Evolutionary conservation across 1,139 yeast genomes (phyloP).

Genomic region (Kodamaea alishanica): DNA sequence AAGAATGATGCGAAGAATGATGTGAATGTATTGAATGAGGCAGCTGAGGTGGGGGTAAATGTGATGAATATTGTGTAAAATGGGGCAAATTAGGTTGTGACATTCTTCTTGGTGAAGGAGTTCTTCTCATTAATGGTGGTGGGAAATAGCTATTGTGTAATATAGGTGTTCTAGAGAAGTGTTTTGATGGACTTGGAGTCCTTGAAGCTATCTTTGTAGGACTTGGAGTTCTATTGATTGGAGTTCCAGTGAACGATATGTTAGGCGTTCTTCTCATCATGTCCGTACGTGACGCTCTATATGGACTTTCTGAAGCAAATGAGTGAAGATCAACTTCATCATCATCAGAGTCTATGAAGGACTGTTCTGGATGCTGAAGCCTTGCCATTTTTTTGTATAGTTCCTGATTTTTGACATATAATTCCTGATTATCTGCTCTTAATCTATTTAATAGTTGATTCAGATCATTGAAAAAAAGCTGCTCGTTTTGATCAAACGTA

Average conservation of each 20-base stretch:
- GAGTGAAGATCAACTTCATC: constrained; percentile 8
- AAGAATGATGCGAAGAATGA: no score
- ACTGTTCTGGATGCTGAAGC: constrained; percentile 6
- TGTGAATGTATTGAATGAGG: no score
- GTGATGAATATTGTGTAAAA: no score
- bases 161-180: no score
- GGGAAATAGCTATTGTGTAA: no score
- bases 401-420: constrained; percentile 12
- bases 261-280: not conserved
- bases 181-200: no score
- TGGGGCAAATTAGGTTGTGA: no score
- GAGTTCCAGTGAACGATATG: not conserved
- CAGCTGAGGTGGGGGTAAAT: no score
- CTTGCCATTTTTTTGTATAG: constrained; percentile 11
- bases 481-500: constrained; percentile 1
- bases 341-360: constrained; percentile 6
- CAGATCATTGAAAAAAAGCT: constrained; percentile 12
- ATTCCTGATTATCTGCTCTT: constrained; percentile 13
- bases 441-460: constrained; percentile 12
- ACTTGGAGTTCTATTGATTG: constrained; percentile 7
- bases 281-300: not conserved
- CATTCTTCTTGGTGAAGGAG: no score
- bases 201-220: constrained; percentile 4
- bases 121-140: no score
- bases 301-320: constrained; percentile 24